Percentiles rank a stretch among this genome's conserved stretches.
phyloP scores from a whole-genome alignment of 2,329 filamentous ascomycete species.

The Dryadomyces quercivorus region DNA sequence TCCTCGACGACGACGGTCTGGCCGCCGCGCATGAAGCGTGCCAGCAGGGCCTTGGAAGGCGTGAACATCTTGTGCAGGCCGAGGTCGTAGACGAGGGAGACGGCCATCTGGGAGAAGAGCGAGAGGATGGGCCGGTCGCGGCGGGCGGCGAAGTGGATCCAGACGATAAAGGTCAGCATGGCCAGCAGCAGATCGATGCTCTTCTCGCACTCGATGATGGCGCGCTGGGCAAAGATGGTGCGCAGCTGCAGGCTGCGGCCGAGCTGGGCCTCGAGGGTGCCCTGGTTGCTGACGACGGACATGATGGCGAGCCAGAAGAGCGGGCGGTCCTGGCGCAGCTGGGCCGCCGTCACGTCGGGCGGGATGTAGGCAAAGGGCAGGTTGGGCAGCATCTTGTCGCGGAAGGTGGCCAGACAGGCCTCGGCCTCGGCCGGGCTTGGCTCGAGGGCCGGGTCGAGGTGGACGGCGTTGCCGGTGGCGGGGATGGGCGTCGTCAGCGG shows the following conservation, averaged over 20 bases:
- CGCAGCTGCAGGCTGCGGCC: conserved; percentile 28
- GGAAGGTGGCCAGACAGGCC: conserved; percentile 26
- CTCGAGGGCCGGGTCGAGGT: conserved; percentile 4
- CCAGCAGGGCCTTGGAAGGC: conserved; percentile 6
- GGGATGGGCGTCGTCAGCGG: background rate
- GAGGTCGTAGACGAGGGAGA: conserved; percentile 30
- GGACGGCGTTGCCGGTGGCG: background rate
- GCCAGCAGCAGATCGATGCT: conserved; percentile 36
- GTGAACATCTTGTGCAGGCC: conserved; percentile 23
- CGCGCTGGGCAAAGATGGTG: conserved; percentile 27
- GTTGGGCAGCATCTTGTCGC: conserved; percentile 23
- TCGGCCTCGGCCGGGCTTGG: conserved; percentile 26
- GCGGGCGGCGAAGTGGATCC: conserved; percentile 11
- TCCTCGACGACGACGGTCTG: conserved; percentile 9
- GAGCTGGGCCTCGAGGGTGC: conserved; percentile 25
- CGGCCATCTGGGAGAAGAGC: conserved; percentile 28
- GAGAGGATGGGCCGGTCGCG: conserved; percentile 29
- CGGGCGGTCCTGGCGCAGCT: conserved; percentile 27
- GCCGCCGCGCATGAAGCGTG: conserved; percentile 6
- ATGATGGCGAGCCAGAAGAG: conserved; percentile 39
- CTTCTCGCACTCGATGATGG: conserved; percentile 34
- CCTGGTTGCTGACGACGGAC: conserved; percentile 29
- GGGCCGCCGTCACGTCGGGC: conserved; percentile 20
- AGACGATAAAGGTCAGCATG: conserved; percentile 25
- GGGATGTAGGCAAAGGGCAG: conserved; percentile 33